phyloP scores from a whole-genome alignment of 306 rosid species.

The Cicer bijugum region DNA sequence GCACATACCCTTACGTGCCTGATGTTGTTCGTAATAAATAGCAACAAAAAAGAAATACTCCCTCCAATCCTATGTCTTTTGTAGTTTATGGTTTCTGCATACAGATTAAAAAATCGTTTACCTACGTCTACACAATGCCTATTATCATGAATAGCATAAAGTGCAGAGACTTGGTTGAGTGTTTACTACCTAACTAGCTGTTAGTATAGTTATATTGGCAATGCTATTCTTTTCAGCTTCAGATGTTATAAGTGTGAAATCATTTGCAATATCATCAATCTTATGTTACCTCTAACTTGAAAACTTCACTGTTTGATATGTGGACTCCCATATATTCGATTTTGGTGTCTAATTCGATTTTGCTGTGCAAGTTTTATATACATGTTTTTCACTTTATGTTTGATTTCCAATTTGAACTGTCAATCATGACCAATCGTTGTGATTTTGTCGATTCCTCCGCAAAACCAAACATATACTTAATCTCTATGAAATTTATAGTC shows the following conservation, averaged over 20 bases:
- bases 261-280: neutral
- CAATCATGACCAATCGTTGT: too few relatives aligned
- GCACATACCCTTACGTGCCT: too few relatives aligned
- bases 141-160: neutral
- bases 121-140: too few relatives aligned
- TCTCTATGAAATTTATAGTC: too few relatives aligned
- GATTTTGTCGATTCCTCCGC: too few relatives aligned
- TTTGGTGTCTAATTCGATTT: neutral
- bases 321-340: neutral
- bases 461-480: too few relatives aligned
- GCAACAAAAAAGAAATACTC: too few relatives aligned
- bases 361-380: neutral
- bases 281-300: neutral
- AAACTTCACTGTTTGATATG: constrained; percentile 2
- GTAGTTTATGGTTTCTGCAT: too few relatives aligned
- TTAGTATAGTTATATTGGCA: neutral
- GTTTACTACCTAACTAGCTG: neutral
- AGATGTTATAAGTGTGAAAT: neutral
- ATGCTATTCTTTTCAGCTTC: neutral
- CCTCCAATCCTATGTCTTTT: too few relatives aligned
- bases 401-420: too few relatives aligned
- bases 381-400: neutral
- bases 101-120: too few relatives aligned
- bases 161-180: neutral
- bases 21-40: too few relatives aligned